Base-by-base conservation (phyloP, 164 flowering plant species). In the Stephania japonica region DNA sequence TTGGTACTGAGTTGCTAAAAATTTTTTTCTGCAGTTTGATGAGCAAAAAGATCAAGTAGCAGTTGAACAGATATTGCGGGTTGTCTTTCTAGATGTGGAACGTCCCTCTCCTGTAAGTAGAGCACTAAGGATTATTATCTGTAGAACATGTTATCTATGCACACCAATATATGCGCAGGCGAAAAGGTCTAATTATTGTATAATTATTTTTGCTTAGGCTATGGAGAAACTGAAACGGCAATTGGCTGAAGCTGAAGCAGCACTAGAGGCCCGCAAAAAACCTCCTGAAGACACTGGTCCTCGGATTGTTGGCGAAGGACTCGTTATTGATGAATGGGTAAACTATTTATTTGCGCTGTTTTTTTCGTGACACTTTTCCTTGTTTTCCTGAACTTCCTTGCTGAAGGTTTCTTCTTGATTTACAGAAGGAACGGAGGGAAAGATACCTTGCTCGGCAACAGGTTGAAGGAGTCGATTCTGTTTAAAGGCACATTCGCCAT, bases 241-340 rank as follows among this genome's bases (percentile, higher is more conserved):
- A 70, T 78, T 94, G 80, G 94, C 97, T 32, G 99, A 94, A 80
- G 99, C 99, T 26, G 99, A 94, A 73, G 92, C 95, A 59, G 95
- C 87, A 41, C 71, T 86, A 21, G 99, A 94, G 78, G 74, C 87
- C 12, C 88, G 90, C 12, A 94, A 92, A 84, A 94, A 91, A 78
- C 96, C 98, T 74, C 94, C 86, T 42, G 87, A 81, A 69, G 94
- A 91, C n/a, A 77, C 87, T 16, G 94, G 97, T 27, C 91, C 91
- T 1, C 82, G 81, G 53, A 83, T 87, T 73, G 87, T 88, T 69
- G 99, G 97, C n/a, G 98, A 94, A 83, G 98, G 96, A 67, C 93
- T 91, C 73, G 97, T 94, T 21, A 94, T 94, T 42, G 98, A 92
- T 81, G 96, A 91, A 85, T 89, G 93, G 93, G 96, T 89, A 75